Evolutionary conservation across 192 early-diverging fungal genomes (phyloP), one percentile per base, ranked within the genome.

Genomic region (Backusella tuberculispora): DNA sequence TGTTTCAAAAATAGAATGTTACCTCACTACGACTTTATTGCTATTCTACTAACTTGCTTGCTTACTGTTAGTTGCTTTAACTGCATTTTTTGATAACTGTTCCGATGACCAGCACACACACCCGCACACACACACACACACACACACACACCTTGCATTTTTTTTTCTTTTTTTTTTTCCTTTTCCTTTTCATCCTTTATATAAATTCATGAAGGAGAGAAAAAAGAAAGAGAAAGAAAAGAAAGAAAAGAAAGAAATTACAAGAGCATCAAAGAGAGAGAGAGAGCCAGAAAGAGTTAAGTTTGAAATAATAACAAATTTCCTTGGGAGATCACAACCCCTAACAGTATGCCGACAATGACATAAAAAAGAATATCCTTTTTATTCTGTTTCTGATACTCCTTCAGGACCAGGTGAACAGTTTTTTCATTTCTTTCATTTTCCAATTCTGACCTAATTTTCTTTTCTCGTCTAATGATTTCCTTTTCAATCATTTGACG

Each of bases 401-500:
- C 73, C 24, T 50, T 43, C 6, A 73, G 15, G 21, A 79, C 42
- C 13, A 79, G 13, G 4, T 60, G 66, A 19, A 68, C 48, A 42
- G 67, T 63, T 26, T 43, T 50, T 43, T 41, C 45, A 40, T 74
- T 63, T 26, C 34, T 71, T 21, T 50, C 21, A 6, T 3, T 46
- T 4, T 66, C 68, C 1, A 79, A 19, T 43, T 79, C 72, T 19
- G 65, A n/a, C 21, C 34, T 46, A 4, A 79, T 47, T 14, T 70
- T 53, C 37, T 56, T 43, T 26, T 79, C 77, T 41, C 64, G 66
- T 4, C 69, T 50, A 13, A 69, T 40, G 43, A 81, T 81, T n/a
- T 71, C 56, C 24, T 60, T 45, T 26, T 81, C 80, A 66, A 81
- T 73, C 13, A 56, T 63, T 21, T 74, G 71, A 15, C 76, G 70